Evolutionary conservation across 176 grass and related monocot species (phyloP).

Genomic region (Juncus inflexus): DNA sequence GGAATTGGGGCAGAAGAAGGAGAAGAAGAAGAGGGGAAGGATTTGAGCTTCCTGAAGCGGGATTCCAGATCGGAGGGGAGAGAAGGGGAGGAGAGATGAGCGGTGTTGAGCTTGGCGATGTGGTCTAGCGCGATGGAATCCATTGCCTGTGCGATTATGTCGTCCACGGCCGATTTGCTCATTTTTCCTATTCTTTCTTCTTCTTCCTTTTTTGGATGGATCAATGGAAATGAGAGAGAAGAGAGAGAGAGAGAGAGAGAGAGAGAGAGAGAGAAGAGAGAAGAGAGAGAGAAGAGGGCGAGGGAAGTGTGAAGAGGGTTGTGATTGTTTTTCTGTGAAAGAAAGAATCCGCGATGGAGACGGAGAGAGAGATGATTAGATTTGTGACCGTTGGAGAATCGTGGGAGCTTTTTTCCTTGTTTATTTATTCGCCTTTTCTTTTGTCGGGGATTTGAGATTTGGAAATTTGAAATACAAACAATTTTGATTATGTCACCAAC

Average conservation of each 20-base stretch:
- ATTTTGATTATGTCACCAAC: too few relatives aligned
- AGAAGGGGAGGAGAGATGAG: conserved; percentile 43
- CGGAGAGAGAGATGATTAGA: neutral
- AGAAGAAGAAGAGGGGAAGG: conserved; percentile 33
- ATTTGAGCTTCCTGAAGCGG: conserved; percentile 90
- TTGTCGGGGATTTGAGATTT: too few relatives aligned
- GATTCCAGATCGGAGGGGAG: conserved; percentile 60
- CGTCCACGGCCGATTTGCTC: conserved; percentile 42
- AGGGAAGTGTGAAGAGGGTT: neutral
- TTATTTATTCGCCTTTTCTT: too few relatives aligned
- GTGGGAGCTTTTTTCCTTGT: neutral
- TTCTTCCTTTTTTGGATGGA: neutral
- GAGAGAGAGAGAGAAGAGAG: too few relatives aligned
- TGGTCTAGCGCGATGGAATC: conserved; percentile 63
- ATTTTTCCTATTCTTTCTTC: conserved; percentile 9
- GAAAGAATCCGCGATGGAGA: neutral
- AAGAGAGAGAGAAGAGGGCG: conserved; percentile 1
- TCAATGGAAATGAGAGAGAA: conserved; percentile 34
- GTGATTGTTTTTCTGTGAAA: neutral
- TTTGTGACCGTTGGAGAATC: conserved; percentile 22
- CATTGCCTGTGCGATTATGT: conserved; percentile 63
- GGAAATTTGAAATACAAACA: too few relatives aligned
- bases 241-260: conserved; percentile 2
- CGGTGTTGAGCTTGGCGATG: conserved; percentile 74
- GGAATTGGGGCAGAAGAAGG: neutral